A percentile compares a stretch with the other conserved stretches of the same genome.
Evolutionary conservation across 2,329 filamentous ascomycete genomes (phyloP).

Genomic region (Fusarium illudens): DNA sequence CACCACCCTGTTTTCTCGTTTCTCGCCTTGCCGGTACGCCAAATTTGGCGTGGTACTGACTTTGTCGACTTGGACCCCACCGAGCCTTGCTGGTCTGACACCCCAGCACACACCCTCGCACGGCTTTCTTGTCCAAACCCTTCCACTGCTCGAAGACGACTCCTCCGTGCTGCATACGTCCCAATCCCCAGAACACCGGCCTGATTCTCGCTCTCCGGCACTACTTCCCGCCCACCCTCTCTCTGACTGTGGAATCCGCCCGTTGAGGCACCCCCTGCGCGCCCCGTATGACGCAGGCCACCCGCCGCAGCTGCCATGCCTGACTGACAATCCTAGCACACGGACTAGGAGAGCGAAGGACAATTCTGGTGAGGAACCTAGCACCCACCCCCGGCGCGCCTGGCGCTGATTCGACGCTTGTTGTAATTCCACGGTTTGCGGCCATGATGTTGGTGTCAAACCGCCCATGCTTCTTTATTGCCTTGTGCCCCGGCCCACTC

Average conservation of each 20-base stretch:
- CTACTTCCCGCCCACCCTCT: conserved; percentile 40
- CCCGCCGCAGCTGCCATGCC: conserved; percentile 40
- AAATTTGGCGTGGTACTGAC: conserved; percentile 36
- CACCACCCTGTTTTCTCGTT: conserved; percentile 37
- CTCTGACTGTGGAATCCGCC: conserved; percentile 43
- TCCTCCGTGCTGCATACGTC: conserved; percentile 17
- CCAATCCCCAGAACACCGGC: conserved; percentile 33
- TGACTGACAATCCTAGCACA: conserved; percentile 39
- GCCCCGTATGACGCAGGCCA: conserved; percentile 46
- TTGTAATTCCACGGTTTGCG: conserved; percentile 48
- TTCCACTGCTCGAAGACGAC: conserved; percentile 24
- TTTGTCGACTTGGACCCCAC: conserved; percentile 13
- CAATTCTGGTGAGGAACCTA: conserved; percentile 30
- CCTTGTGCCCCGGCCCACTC: conserved; percentile 48
- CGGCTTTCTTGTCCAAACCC: conserved; percentile 6
- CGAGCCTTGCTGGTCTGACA: conserved; percentile 10
- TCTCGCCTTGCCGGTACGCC: conserved; percentile 35
- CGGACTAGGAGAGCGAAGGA: conserved; percentile 32
- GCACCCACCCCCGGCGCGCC: conserved; percentile 21
- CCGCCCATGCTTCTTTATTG: conserved; percentile 40
- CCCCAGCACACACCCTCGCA: conserved; percentile 27
- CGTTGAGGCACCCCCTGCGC: conserved; percentile 48
- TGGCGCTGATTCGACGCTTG: conserved; percentile 40
- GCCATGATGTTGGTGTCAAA: conserved; percentile 40
- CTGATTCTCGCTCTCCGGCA: conserved; percentile 37